A percentile compares a stretch with the other conserved stretches of the same genome.
Conservation (phyloP, 2,329 filamentous ascomycete genomes). For the Canariomyces notabilis region DNA sequence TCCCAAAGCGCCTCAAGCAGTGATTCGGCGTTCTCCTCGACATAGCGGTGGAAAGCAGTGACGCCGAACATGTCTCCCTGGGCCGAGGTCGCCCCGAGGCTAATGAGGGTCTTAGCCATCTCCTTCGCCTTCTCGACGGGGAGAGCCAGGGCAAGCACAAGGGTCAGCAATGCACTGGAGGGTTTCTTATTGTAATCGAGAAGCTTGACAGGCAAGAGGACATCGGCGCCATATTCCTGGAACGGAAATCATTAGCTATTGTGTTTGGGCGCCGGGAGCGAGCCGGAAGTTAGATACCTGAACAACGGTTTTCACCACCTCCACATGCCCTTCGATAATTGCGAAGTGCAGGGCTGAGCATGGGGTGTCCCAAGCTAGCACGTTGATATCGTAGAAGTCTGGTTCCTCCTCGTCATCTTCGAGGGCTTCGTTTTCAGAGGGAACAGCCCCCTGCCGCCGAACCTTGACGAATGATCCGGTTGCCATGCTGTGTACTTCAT, state of each 20-base stretch:
- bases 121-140: constrained; percentile 57
- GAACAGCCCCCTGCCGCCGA: constrained; percentile 36
- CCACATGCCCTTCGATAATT: constrained; percentile 65
- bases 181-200: constrained; percentile 44
- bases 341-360: constrained; percentile 74
- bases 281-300: constrained; percentile 41
- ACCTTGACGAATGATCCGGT: constrained; percentile 75
- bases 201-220: constrained; percentile 69
- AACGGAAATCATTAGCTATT: constrained; percentile 5
- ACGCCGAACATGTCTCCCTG: constrained; percentile 63
- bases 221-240: constrained; percentile 67
- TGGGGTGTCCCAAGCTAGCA: constrained; percentile 73
- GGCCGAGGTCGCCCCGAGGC: constrained; percentile 65
- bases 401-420: constrained; percentile 62
- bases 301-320: constrained; percentile 65
- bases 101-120: constrained; percentile 61
- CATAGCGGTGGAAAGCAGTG: constrained; percentile 63
- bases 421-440: constrained; percentile 39
- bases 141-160: constrained; percentile 63
- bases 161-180: constrained; percentile 59
- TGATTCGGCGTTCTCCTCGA: constrained; percentile 44
- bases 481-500: constrained; percentile 47
- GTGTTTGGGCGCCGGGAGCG: background rate
- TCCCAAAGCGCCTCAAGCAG: constrained; percentile 47
- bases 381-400: constrained; percentile 74